Conservation (phyloP, 1,284 basidiomycete genomes). For the Takashimella tepidaria region DNA sequence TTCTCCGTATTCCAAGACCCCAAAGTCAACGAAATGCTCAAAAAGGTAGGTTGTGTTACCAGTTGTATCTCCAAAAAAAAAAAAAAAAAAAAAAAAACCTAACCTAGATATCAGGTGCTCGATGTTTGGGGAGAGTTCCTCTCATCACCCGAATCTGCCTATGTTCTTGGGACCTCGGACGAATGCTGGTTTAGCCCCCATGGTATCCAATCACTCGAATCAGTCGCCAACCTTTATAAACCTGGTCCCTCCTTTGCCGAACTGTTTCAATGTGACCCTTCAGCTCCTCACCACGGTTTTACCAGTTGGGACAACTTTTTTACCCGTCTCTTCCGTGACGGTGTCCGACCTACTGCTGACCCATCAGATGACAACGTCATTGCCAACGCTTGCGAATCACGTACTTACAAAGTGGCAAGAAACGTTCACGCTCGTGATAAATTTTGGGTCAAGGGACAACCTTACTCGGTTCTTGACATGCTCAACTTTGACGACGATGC, state of each 20-base stretch:
- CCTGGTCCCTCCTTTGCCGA: conserved; percentile 25
- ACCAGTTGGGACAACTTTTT: conserved; percentile 58
- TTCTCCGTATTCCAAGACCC: conserved; percentile 51
- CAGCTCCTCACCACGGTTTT: conserved; percentile 49
- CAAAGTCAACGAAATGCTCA: conserved; percentile 47
- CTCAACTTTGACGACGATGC: conserved; percentile 43
- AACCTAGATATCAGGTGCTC: conserved; percentile 49
- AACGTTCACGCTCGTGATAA: conserved; percentile 45
- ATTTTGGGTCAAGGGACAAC: conserved; percentile 54
- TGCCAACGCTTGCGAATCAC: conserved; percentile 52
- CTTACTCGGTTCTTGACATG: conserved; percentile 51
- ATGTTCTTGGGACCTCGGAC: conserved; percentile 44
- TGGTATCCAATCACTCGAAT: conserved; percentile 38
- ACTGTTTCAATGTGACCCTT: conserved; percentile 50
- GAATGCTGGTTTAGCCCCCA: conserved; percentile 52
- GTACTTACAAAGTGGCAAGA: conserved; percentile 44
- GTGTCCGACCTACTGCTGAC: conserved; percentile 47
- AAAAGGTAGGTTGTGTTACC: conserved; percentile 3
- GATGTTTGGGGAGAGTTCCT: conserved; percentile 54
- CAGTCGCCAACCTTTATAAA: conserved; percentile 38
- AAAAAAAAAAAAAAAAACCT: too few species aligned
- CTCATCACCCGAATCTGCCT: conserved; percentile 48
- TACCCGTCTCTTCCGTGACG: conserved; percentile 49
- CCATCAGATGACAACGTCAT: conserved; percentile 49
- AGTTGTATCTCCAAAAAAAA: too few species aligned